phyloP scores from a whole-genome alignment of 2,329 filamentous ascomycete genomes.

The Periconia digitata region DNA sequence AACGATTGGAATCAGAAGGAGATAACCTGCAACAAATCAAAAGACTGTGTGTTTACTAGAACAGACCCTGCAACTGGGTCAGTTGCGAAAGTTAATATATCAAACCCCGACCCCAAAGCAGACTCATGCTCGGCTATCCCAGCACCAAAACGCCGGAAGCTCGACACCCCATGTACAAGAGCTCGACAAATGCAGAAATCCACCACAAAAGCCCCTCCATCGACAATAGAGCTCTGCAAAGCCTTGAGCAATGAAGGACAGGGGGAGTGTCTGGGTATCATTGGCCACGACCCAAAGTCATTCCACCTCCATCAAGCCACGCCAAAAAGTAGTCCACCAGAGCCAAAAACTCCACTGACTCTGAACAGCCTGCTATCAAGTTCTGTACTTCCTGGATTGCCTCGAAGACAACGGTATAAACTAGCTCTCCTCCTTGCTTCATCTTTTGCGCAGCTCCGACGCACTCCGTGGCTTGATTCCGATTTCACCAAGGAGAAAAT shows the following conservation, averaged over 20 bases:
- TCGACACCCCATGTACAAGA: too few relatives aligned
- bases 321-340: neutral
- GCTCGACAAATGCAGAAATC: too few relatives aligned
- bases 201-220: too few relatives aligned
- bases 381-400: constrained; percentile 4
- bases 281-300: constrained; percentile 11
- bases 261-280: constrained; percentile 15
- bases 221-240: constrained; percentile 13
- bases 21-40: too few relatives aligned
- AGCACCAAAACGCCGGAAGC: too few relatives aligned
- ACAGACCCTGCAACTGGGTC: too few relatives aligned
- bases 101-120: too few relatives aligned
- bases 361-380: constrained; percentile 13
- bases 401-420: constrained; percentile 17
- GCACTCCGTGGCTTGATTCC: constrained; percentile 14
- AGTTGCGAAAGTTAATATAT: too few relatives aligned
- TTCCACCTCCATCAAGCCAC: constrained; percentile 15
- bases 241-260: constrained; percentile 3
- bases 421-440: constrained; percentile 21
- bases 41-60: too few relatives aligned
- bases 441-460: constrained; percentile 19
- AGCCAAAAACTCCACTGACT: neutral
- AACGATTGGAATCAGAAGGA: too few relatives aligned
- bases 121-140: too few relatives aligned
- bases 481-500: constrained; percentile 15